A percentile compares a stretch with the other conserved stretches of the same genome.
Conservation (phyloP, 257 asterid genomes). For the Solanum sparsipilum region DNA sequence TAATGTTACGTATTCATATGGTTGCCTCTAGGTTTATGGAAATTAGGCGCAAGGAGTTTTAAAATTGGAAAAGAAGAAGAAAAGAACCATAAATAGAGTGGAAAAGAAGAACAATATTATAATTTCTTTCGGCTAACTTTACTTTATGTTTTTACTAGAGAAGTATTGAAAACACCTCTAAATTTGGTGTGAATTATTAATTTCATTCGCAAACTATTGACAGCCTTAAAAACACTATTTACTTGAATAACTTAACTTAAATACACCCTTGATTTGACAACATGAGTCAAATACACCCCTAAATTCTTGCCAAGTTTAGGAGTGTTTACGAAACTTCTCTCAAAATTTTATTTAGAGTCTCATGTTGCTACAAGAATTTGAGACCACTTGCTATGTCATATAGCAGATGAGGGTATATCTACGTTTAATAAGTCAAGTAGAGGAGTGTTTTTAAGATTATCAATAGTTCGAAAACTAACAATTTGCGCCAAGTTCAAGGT, state of each 20-base stretch:
- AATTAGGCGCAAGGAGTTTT: not conserved
- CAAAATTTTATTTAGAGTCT: too few species aligned
- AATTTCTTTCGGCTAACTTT: not conserved
- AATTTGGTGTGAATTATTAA: not conserved
- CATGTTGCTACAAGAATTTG: too few species aligned
- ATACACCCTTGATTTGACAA: not conserved
- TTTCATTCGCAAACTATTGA: not conserved
- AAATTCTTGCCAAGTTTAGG: too few species aligned
- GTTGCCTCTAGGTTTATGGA: not conserved
- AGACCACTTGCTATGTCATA: too few species aligned
- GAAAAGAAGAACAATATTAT: not conserved
- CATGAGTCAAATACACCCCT: not conserved
- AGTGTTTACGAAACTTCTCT: not conserved
- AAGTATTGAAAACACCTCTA: not conserved
- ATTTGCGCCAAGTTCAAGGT: not conserved
- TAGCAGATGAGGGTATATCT: too few species aligned
- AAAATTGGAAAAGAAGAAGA: not conserved
- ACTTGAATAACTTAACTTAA: not conserved
- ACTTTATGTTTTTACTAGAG: not conserved
- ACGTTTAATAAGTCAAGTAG: too few species aligned
- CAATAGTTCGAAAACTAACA: not conserved
- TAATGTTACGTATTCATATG: not conserved
- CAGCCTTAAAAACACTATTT: not conserved
- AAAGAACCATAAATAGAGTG: not conserved
- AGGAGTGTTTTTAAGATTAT: too few species aligned